These are phyloP conservation scores for Cercospora brassicicola DNA, from an alignment of 2,329 filamentous ascomycete species.

Conservation along the genomic window DNA sequence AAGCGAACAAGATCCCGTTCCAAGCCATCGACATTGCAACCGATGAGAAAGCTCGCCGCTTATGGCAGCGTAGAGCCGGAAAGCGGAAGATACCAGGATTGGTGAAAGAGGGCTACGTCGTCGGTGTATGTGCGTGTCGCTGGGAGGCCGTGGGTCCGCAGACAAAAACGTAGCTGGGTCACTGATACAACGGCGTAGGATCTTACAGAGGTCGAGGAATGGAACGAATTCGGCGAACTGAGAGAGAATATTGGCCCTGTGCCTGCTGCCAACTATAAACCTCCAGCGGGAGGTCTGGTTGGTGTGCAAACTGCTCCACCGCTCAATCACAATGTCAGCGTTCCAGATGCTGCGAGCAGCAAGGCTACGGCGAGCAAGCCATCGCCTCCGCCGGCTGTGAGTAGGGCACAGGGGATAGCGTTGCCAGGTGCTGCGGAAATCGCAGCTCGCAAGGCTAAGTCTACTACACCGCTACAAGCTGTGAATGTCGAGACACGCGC, in stretches of 20 bases:
- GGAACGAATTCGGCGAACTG: conserved; percentile 98
- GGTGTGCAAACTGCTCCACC: conserved; percentile 34
- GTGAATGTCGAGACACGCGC: conserved; percentile 31
- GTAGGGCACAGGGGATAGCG: conserved; percentile 29
- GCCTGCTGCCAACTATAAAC: conserved; percentile 37
- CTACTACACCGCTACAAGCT: conserved; percentile 17
- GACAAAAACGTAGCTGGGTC: neutral
- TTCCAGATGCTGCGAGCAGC: conserved; percentile 5
- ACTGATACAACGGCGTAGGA: conserved; percentile 58
- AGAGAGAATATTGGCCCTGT: conserved; percentile 72
- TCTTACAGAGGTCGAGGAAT: conserved; percentile 91
- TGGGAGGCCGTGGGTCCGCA: neutral
- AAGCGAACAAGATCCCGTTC: conserved; percentile 91
- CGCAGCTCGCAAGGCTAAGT: conserved; percentile 22
- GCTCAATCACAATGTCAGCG: conserved; percentile 18
- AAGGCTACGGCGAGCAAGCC: conserved; percentile 20
- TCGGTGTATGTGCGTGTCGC: conserved; percentile 67
- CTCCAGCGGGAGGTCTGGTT: conserved; percentile 31
- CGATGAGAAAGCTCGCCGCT: conserved; percentile 80
- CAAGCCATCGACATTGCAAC: conserved; percentile 88
- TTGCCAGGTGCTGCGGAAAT: conserved; percentile 39
- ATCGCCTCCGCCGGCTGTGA: conserved; percentile 28
- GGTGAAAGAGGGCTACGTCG: conserved; percentile 79
- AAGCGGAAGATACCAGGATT: conserved; percentile 87
- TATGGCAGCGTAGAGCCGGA: conserved; percentile 81